Evolutionary conservation across 495 filamentous ascomycete species (phyloP).

Genomic region (Evernia prunastri): DNA sequence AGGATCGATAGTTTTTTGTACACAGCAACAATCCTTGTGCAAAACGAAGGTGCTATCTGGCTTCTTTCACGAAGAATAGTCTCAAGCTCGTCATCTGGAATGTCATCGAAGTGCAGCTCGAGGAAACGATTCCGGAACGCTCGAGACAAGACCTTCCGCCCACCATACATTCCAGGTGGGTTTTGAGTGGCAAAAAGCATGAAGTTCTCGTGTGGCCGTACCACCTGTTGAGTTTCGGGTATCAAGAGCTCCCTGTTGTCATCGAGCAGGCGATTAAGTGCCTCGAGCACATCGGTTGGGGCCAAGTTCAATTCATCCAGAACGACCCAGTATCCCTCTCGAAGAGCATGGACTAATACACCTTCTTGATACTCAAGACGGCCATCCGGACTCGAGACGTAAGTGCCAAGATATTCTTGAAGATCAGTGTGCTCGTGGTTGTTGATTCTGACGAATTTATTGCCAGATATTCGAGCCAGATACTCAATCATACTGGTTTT

Average conservation of each 20-base stretch:
- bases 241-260: slow-evolving; percentile 98
- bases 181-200: slow-evolving; percentile 99
- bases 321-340: slow-evolving; percentile 95
- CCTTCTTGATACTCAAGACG: slow-evolving; percentile 88
- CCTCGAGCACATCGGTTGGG: slow-evolving; percentile 92
- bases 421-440: slow-evolving; percentile 99
- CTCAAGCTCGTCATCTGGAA: slow-evolving; percentile 91
- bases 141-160: slow-evolving; percentile 83
- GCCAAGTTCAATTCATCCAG: slow-evolving; percentile 96
- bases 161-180: slow-evolving; percentile 90
- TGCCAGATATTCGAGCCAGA: slow-evolving; percentile 87
- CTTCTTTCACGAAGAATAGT: slow-evolving; percentile 83
- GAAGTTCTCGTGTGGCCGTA: slow-evolving; percentile 87
- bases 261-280: slow-evolving; percentile 87
- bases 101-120: slow-evolving; percentile 96
- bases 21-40: slow-evolving; percentile 81
- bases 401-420: slow-evolving; percentile 95
- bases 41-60: slow-evolving; percentile 85
- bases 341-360: slow-evolving; percentile 82
- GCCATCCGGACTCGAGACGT: slow-evolving; percentile 78
- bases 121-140: slow-evolving; percentile 96
- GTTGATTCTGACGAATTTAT: slow-evolving; percentile 97
- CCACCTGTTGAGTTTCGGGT: slow-evolving; percentile 90
- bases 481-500: slow-evolving; percentile 99
- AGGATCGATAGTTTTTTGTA: slow-evolving; percentile 85